Evolutionary conservation across 208 protist genomes (phyloP), one percentile per base, ranked within the genome.

Genomic region (Wallacemonas collosoma): DNA sequence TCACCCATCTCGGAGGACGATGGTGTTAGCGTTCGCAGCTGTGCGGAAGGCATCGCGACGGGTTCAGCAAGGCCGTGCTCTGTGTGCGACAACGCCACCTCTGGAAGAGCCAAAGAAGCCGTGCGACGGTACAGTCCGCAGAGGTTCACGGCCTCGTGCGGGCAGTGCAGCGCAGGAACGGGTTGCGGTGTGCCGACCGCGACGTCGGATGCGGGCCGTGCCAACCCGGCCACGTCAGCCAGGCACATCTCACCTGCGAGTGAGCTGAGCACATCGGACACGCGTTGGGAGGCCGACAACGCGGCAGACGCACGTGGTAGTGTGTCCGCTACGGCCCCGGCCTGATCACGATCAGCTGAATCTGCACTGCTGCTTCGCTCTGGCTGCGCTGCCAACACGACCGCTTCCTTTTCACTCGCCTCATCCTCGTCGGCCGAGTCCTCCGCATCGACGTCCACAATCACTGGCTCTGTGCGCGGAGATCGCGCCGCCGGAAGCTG

Each of bases 391-490:
- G 26, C 26, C 26, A 26, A 26, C 26, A 26, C 26, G 26, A 26
- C 26, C 26, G 26, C 48, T 53, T 53, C 11, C 48, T 9, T 35
- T 7, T 60, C 55, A 12, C 14, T 35, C 14, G 9, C 17, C 14
- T 60, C 55, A 36, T 60, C 15, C 7, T 60, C 55, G 9, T 35
- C 17, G 15, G 9, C 14, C 1, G 55, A 60, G 14, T 60, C 55
- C 56, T 62, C 56, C 36, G 60, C 60, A 17, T 65, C 60, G 8
- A 65, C 60, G 43, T 65, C 60, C 2, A 65, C 60, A 17, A 65
- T 11, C 3, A 40, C 36, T 62, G 56, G 26, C 26, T 26, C 26
- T 26, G 26, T 26, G 26, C 26, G 26, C 26, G 26, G 26, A 26
- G 26, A 26, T 26, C 26, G 26, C 17, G 15, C 43, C 56, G 38